Evolutionary conservation across 2,329 filamentous ascomycete species (phyloP).

Genomic region (Hypoxylon sp.): DNA sequence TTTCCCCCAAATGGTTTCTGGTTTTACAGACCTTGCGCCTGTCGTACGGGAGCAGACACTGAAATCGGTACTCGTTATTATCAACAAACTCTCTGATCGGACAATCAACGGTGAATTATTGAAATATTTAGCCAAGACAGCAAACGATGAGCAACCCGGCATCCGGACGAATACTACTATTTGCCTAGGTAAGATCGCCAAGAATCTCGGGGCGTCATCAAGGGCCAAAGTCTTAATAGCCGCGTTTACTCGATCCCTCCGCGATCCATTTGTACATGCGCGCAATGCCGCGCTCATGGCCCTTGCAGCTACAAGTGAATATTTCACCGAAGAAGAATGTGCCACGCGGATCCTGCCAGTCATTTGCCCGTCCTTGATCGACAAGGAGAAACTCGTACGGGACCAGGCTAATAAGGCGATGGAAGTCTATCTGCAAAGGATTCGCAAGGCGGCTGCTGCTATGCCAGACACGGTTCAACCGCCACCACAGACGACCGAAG

Average conservation of each 20-base stretch:
- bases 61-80: slow-evolving; percentile 90
- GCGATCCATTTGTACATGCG: slow-evolving; percentile 95
- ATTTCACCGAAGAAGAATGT: slow-evolving; percentile 91
- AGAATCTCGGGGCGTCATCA: slow-evolving; percentile 83
- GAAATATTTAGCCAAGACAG: slow-evolving; percentile 91
- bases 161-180: slow-evolving; percentile 99
- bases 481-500: slow-evolving; percentile 69
- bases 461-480: slow-evolving; percentile 88
- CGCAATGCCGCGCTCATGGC: slow-evolving; percentile 91
- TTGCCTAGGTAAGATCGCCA: slow-evolving; percentile 95
- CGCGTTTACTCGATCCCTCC: slow-evolving; percentile 88
- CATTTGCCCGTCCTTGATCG: slow-evolving; percentile 86
- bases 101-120: slow-evolving; percentile 94
- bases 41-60: slow-evolving; percentile 95
- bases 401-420: slow-evolving; percentile 93
- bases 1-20: slow-evolving; percentile 95
- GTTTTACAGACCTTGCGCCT: slow-evolving; percentile 92
- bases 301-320: slow-evolving; percentile 85
- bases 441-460: slow-evolving; percentile 80
- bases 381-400: slow-evolving; percentile 95
- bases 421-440: slow-evolving; percentile 85
- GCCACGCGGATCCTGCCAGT: slow-evolving; percentile 86
- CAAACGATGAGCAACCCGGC: slow-evolving; percentile 96
- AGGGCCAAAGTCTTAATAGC: slow-evolving; percentile 92
- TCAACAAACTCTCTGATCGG: slow-evolving; percentile 90